A percentile compares a stretch with the other conserved stretches of the same genome.
Conservation (phyloP, 352 stramenopile genomes). For the Thalassiosira exigua region DNA sequence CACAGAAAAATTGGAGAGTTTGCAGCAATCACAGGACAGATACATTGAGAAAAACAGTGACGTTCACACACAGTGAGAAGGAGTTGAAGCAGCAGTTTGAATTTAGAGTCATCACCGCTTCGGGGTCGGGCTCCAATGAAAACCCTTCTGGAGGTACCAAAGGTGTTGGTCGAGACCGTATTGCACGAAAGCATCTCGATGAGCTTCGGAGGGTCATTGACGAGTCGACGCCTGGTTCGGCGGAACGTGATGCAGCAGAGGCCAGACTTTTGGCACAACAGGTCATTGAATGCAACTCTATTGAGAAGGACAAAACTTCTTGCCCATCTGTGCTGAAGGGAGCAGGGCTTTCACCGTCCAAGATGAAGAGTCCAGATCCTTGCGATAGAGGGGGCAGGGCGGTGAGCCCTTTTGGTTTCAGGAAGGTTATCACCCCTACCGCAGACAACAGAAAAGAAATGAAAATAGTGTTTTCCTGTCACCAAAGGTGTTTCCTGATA, state of each 20-base stretch:
- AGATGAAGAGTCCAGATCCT: not conserved
- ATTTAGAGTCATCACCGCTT: slow-evolving; percentile 14
- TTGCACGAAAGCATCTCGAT: too few relatives aligned
- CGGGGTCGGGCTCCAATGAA: slow-evolving; percentile 23
- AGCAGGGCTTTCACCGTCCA: slow-evolving; percentile 11
- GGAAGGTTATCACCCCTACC: not conserved
- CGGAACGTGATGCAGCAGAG: not conserved
- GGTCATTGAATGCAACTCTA: slow-evolving; percentile 10
- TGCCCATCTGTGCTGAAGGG: not conserved
- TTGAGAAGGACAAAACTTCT: slow-evolving; percentile 7
- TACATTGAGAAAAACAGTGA: not conserved
- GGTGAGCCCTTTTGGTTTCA: not conserved
- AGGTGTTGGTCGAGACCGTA: slow-evolving; percentile 28
- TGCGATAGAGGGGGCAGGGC: not conserved
- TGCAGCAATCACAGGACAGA: slow-evolving; percentile 33
- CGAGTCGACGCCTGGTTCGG: not conserved
- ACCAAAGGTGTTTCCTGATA: not conserved
- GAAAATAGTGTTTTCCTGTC: not conserved
- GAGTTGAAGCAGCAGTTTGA: slow-evolving; percentile 23
- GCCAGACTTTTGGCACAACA: not conserved
- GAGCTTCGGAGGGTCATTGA: slow-evolving; percentile 1
- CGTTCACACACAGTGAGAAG: slow-evolving; percentile 3
- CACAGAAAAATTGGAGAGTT: slow-evolving; percentile 15
- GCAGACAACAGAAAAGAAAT: not conserved
- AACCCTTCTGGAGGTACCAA: slow-evolving; percentile 14